Base-by-base conservation (phyloP, 2,329 filamentous ascomycete genomes). In the Nigrospora oryzae region DNA sequence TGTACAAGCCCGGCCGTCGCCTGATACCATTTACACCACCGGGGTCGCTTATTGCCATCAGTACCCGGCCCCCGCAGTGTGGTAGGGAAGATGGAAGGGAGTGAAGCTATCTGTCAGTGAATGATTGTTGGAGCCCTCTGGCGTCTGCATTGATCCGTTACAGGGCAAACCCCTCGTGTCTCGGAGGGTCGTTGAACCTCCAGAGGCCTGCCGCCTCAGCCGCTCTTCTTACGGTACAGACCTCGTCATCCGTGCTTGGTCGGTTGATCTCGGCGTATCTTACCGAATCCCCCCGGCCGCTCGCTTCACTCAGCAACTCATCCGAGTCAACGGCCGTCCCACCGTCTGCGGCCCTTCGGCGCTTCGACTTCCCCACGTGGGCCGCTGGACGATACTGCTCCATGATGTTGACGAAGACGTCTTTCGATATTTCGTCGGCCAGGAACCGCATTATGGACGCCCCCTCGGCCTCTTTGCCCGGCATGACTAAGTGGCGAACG, bases 371-470 rank as follows among this genome's bases (percentile, higher is more conserved):
- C 4, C 88, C 88, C 1, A 94, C 88, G 61, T 94, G 81, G 0
- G 86, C 88, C 51, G 85, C 78, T 0, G 87, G 87, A 50, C 81
- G 81, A 57, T 93, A 93, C 64, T 94, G 88, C 63, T 94, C 87
- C 87, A 93, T 93, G 52, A 94, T 83, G 59, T 94, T 84, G 48
- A 93, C 77, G 63, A 90, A 91, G 37, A 85, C 72, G 61, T 93
- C 86, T 45, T 69, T 74, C 4, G 84, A 87, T 2, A 94, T 73
- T 43, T 89, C 77, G 28, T 75, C 69, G 0, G 86, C 87, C 14
- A 94, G 68, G 73, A 86, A 94, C 49, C 68, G 72, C 71, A 94
- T 84, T 48, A 94, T 93, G 50, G 80, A 69, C 42, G 73, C 71
- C 0, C 84, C 84, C 63, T 93, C 87, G 15, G 77, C 77, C 57